Evolutionary conservation across 1,284 basidiomycete species (phyloP).

Genomic region (Boletellus deceptivus): DNA sequence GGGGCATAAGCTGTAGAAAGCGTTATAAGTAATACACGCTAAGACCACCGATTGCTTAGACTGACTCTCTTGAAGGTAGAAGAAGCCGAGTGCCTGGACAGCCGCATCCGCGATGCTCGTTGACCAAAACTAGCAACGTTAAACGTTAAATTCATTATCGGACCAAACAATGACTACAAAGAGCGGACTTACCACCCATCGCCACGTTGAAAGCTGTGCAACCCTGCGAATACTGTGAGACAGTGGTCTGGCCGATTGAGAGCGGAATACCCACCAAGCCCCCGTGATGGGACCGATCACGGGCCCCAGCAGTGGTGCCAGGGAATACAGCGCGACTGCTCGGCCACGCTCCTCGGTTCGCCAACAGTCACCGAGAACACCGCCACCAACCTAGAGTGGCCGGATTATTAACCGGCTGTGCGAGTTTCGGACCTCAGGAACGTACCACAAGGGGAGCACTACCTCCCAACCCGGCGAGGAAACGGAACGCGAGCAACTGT

Average conservation of each 20-base stretch:
- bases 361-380: conserved; percentile 71
- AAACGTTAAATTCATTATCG: background rate
- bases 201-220: conserved; percentile 57
- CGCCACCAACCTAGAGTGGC: conserved; percentile 54
- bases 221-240: conserved; percentile 40
- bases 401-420: background rate
- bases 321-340: conserved; percentile 67
- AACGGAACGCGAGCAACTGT: conserved; percentile 63
- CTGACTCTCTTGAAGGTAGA: conserved; percentile 64
- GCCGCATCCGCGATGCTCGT: conserved; percentile 52
- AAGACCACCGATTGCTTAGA: background rate
- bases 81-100: conserved; percentile 53
- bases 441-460: conserved; percentile 60
- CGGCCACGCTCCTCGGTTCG: conserved; percentile 64
- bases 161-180: background rate
- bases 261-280: conserved; percentile 44
- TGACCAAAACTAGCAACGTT: conserved; percentile 58
- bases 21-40: background rate
- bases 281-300: conserved; percentile 64
- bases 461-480: conserved; percentile 63
- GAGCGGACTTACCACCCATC: conserved; percentile 52
- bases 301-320: conserved; percentile 57
- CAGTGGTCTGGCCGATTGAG: background rate
- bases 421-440: conserved; percentile 3
- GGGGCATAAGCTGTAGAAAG: conserved; percentile 55